Evolutionary conservation across 192 early-diverging fungal genomes (phyloP).

Genomic region (Entomortierella lignicola): DNA sequence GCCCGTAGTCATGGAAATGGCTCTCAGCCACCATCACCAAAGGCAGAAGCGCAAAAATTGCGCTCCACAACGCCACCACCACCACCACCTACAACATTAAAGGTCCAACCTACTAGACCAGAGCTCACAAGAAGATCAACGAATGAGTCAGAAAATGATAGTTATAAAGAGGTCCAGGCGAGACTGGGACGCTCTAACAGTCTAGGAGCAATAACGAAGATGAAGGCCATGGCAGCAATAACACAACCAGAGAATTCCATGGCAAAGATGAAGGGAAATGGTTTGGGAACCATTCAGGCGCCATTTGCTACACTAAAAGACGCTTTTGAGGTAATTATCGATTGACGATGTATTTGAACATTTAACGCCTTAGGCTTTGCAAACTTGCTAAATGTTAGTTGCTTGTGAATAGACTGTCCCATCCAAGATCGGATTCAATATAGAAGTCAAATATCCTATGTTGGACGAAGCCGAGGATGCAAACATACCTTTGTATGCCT

Average conservation of each 20-base stretch:
- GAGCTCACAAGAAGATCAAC: slow-evolving; percentile 14
- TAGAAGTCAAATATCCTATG: slow-evolving; percentile 97
- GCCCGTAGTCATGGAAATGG: slow-evolving; percentile 30
- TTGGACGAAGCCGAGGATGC: slow-evolving; percentile 87
- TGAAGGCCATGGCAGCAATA: slow-evolving; percentile 9
- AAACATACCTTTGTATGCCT: slow-evolving; percentile 68
- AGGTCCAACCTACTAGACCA: slow-evolving; percentile 4
- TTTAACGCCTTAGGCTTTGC: no score
- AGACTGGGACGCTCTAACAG: slow-evolving; percentile 58
- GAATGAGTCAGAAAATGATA: slow-evolving; percentile 10
- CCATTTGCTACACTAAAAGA: slow-evolving; percentile 88
- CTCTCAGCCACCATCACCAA: slow-evolving; percentile 26
- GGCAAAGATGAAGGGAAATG: slow-evolving; percentile 79
- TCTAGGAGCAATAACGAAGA: slow-evolving; percentile 46
- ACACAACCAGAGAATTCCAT: slow-evolving; percentile 27
- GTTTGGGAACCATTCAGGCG: slow-evolving; percentile 83
- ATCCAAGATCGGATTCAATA: slow-evolving; percentile 84
- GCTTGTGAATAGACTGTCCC: slow-evolving; percentile 72
- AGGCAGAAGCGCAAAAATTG: background rate
- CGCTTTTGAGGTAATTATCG: slow-evolving; percentile 67
- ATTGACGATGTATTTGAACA: background rate
- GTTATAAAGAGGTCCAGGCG: slow-evolving; percentile 5
- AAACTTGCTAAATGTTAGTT: background rate
- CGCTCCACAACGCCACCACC: slow-evolving; percentile 11
- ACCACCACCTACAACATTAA: background rate